phyloP scores from a whole-genome alignment of 305 asterid species.

The Fraxinus dipetala region DNA sequence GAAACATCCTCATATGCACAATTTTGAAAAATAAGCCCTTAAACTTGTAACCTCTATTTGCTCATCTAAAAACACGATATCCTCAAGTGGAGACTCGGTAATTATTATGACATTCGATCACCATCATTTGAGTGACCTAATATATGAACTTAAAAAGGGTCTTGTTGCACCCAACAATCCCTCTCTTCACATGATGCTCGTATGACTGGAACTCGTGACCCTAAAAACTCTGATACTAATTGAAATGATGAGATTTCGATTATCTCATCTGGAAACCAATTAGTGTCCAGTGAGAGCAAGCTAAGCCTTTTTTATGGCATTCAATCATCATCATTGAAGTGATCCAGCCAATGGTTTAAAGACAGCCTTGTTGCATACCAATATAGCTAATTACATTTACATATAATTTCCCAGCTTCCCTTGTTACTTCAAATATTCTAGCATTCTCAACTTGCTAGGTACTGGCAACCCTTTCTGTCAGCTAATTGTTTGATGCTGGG shows the following conservation, averaged over 20 bases:
- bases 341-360: not conserved
- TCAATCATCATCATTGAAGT: not conserved
- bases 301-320: not conserved
- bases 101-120: not conserved
- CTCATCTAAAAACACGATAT: not conserved
- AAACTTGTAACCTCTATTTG: not conserved
- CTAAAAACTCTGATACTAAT: not conserved
- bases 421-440: too few species aligned
- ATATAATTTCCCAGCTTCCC: not conserved
- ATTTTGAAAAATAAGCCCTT: not conserved
- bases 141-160: not conserved
- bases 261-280: not conserved
- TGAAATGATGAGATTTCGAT: not conserved
- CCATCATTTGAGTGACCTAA: not conserved
- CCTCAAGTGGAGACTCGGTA: not conserved
- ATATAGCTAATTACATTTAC: not conserved
- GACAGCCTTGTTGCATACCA: not conserved
- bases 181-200: not conserved
- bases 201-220: not conserved
- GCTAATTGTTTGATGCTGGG: not conserved
- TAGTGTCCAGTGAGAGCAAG: not conserved
- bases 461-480: not conserved
- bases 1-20: not conserved
- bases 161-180: not conserved
- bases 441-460: not conserved